Evolutionary conservation across 345 rosid genomes (phyloP).

Genomic region (Salix suchowensis): DNA sequence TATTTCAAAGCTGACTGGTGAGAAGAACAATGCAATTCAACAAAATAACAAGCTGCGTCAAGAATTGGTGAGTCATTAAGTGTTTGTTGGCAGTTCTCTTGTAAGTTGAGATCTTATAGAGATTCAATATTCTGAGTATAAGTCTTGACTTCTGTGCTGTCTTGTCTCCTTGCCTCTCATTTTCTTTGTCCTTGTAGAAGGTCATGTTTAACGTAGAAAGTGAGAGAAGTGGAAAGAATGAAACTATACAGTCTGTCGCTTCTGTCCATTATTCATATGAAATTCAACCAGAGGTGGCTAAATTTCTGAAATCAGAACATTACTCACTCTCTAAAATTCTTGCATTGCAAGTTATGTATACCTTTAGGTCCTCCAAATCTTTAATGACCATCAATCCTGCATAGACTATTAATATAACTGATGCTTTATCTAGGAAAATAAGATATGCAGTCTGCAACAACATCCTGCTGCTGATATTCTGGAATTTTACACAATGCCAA

Average conservation of each 20-base stretch:
- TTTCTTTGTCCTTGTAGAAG: neutral
- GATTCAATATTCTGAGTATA: neutral
- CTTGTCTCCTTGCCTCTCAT: neutral
- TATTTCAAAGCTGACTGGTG: conserved; percentile 56
- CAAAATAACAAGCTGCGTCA: conserved; percentile 55
- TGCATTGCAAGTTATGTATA: neutral
- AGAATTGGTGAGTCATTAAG: conserved; percentile 50
- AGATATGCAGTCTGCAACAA: too few species aligned
- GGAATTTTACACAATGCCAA: too few species aligned
- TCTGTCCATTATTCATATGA: neutral
- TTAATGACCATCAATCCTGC: neutral
- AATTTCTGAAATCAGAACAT: neutral
- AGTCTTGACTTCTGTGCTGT: neutral
- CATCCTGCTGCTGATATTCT: too few species aligned
- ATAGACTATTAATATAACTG: too few species aligned
- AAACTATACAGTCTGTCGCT: neutral
- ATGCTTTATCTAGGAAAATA: too few species aligned
- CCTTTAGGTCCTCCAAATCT: neutral
- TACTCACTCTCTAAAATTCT: neutral
- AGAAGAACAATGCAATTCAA: conserved; percentile 52
- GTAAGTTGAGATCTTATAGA: neutral
- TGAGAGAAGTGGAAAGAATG: neutral
- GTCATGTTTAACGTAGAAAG: neutral
- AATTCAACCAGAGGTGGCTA: neutral
- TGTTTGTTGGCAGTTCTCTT: neutral